These are phyloP conservation scores for Gautieria morchelliformis DNA, from an alignment of 768 basidiomycete genomes.

Conservation along the genomic window DNA sequence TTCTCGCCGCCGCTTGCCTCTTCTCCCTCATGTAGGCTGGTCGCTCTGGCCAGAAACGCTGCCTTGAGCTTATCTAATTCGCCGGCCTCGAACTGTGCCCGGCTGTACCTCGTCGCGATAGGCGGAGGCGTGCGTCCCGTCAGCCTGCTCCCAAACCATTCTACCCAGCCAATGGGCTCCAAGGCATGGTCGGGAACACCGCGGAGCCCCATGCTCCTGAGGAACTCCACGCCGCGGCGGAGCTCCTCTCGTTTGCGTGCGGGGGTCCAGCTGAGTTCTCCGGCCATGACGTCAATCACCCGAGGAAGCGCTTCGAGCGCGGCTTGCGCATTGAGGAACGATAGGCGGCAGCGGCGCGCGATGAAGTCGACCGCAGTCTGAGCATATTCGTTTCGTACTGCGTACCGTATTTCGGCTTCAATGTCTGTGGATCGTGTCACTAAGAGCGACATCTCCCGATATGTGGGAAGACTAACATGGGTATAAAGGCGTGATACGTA, in stretches of 20 bases:
- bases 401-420: conserved; percentile 89
- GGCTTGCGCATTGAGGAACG: conserved; percentile 85
- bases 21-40: conserved; percentile 23
- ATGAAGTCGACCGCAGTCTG: conserved; percentile 88
- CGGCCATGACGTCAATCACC: conserved; percentile 86
- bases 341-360: conserved; percentile 84
- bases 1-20: conserved; percentile 12
- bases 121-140: neutral
- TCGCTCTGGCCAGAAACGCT: conserved; percentile 26
- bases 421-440: conserved; percentile 40
- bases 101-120: conserved; percentile 29
- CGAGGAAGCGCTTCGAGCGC: conserved; percentile 77
- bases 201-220: conserved; percentile 77
- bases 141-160: neutral
- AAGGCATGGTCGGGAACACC: neutral
- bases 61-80: conserved; percentile 34
- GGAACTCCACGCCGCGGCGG: conserved; percentile 48
- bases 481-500: conserved; percentile 58
- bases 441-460: neutral
- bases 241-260: conserved; percentile 52
- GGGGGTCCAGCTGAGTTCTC: conserved; percentile 70
- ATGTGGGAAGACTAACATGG: conserved; percentile 45
- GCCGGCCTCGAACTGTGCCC: conserved; percentile 45
- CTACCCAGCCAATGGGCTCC: conserved; percentile 6
- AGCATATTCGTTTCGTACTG: conserved; percentile 84